Base-by-base conservation (phyloP, 2,329 filamentous ascomycete genomes). In the Penicillium sp. region DNA sequence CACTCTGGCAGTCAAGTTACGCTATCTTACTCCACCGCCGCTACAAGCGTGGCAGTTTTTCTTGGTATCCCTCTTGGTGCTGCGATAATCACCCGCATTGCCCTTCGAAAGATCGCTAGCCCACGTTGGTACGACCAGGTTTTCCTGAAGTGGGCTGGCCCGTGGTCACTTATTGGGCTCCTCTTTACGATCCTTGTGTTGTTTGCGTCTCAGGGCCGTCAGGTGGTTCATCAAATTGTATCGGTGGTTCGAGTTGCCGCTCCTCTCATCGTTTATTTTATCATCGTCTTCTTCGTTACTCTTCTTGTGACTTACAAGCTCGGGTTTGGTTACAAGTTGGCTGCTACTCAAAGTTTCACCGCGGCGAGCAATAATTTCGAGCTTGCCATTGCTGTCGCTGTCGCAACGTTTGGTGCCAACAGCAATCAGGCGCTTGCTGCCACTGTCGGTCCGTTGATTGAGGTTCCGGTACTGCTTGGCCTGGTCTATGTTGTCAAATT, bases 311-410 rank as follows among this genome's bases (percentile, higher is more conserved):
- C 85, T 2, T 79, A 82, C 49, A 82, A 79, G n/a, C 75, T 88
- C 16, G 89, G 90, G 0, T 92, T 92, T 57, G 86, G 27, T 11
- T 29, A 29, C 27, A 29, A 29, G 27, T 29, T 29, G 27, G 27
- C 27, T 10, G 27, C 9, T 3, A 29, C 27, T 10, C 27, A 29
- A 10, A 29, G 27, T 29, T 95, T 96, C 67, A 96, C 90, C 0
- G 92, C 91, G 0, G 90, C 90, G 1, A 96, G 91, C 71, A 96
- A 96, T 70, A 96, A 96, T 71, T 96, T 96, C 68, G 92, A 96
- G 78, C 78, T 96, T 24, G 91, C 92, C 0, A 96, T 96, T 74
- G 91, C 91, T 0, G 91, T 96, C 0, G 90, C 90, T 0, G 87
- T 96, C 3, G 88, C 91, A 0, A 88, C 88, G 0, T 96, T 89